Conservation (phyloP, 306 rosid species). For the Datisca glomerata region DNA sequence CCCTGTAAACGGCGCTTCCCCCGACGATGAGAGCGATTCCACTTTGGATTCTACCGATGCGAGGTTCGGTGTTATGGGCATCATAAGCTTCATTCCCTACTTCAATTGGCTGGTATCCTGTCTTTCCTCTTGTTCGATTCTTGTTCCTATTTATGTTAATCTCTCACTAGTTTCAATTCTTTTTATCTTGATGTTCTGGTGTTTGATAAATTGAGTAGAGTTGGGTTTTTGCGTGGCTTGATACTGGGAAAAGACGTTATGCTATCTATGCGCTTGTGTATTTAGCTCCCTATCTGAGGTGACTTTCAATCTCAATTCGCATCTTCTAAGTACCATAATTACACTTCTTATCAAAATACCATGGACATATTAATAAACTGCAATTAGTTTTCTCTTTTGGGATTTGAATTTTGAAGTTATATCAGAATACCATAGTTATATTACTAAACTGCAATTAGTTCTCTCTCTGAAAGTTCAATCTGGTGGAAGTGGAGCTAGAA, state of each 20-base stretch:
- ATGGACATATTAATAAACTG: no score
- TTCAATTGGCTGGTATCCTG: slow-evolving; percentile 84
- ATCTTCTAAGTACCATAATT: no score
- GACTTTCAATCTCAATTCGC: no score
- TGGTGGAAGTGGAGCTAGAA: no score
- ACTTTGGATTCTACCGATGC: slow-evolving; percentile 43
- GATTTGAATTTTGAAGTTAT: no score
- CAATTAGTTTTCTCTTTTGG: no score
- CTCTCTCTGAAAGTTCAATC: no score
- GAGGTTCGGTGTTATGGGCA: slow-evolving; percentile 70
- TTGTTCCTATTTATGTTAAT: neutral
- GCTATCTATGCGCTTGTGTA: slow-evolving; percentile 69
- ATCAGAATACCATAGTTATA: no score
- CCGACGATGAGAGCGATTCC: slow-evolving; percentile 31
- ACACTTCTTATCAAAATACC: no score
- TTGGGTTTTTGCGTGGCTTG: slow-evolving; percentile 95
- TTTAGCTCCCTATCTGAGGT: slow-evolving; percentile 83
- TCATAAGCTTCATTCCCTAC: slow-evolving; percentile 80
- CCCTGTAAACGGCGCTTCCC: slow-evolving; percentile 21
- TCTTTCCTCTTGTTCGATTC: neutral
- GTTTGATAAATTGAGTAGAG: slow-evolving; percentile 36
- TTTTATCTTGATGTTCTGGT: no score
- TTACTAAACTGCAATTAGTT: no score
- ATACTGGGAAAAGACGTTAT: slow-evolving; percentile 63
- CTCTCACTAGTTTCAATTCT: neutral